These are phyloP conservation scores for Rhizopogon roseolus DNA, from an alignment of 768 basidiomycete species.

Conservation along the genomic window DNA sequence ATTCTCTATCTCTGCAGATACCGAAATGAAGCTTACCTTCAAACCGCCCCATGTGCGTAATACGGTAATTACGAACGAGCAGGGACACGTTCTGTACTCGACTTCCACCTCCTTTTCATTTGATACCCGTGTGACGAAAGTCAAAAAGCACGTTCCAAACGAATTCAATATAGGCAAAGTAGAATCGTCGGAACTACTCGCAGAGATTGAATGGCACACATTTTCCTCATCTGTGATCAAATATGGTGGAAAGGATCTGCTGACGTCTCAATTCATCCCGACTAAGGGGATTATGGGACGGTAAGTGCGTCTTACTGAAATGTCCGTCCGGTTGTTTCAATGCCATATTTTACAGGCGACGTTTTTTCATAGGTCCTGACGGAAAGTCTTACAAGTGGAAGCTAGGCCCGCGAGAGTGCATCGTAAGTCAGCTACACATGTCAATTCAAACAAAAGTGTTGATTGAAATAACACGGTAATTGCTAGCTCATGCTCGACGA, in stretches of 20 bases:
- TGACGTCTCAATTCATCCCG: constrained; percentile 10
- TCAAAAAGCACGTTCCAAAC: constrained; percentile 4
- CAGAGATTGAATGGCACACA: constrained; percentile 20
- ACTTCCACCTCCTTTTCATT: constrained; percentile 6
- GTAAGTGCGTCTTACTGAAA: neutral
- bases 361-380: constrained; percentile 5
- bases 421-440: neutral
- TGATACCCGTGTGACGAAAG: constrained; percentile 4
- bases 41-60: constrained; percentile 5
- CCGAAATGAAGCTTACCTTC: neutral
- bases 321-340: neutral
- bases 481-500: neutral
- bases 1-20: neutral
- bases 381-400: constrained; percentile 4
- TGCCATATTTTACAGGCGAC: neutral
- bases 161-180: constrained; percentile 5
- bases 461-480: neutral
- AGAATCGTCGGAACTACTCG: constrained; percentile 19
- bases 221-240: constrained; percentile 16
- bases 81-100: constrained; percentile 10
- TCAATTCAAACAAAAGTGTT: neutral
- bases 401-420: neutral
- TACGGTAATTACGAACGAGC: constrained; percentile 5
- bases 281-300: constrained; percentile 5
- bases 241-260: constrained; percentile 16